These are phyloP conservation scores for Metschnikowia borealis DNA, from an alignment of 805 yeast genomes.

Conservation along the genomic window DNA sequence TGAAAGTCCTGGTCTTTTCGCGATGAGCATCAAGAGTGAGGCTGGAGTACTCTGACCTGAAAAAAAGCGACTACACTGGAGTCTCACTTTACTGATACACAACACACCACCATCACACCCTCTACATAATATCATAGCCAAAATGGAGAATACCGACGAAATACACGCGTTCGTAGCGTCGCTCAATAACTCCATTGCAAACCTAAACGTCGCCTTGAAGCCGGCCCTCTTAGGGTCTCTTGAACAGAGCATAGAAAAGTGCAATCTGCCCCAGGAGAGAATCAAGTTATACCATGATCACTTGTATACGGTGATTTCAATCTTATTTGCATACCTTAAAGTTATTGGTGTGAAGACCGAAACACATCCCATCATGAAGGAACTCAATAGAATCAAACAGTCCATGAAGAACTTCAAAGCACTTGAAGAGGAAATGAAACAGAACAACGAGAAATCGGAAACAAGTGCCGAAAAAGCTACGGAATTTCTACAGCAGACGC, in stretches of 20 bases:
- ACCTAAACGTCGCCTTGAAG: conserved; percentile 31
- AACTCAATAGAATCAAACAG: conserved; percentile 60
- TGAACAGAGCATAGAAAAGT: conserved; percentile 31
- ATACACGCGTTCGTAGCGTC: conserved; percentile 38
- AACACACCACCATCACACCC: neutral
- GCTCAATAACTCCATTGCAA: conserved; percentile 34
- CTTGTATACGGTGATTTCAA: conserved; percentile 53
- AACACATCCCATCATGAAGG: conserved; percentile 62
- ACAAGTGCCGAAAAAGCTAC: conserved; percentile 36
- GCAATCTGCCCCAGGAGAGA: conserved; percentile 21
- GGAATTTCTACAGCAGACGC: conserved; percentile 43
- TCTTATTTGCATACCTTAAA: conserved; percentile 57
- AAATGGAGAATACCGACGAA: conserved; percentile 46
- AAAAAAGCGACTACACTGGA: neutral
- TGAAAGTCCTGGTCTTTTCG: conserved; percentile 7
- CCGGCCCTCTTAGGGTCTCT: conserved; percentile 37
- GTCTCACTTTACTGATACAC: neutral
- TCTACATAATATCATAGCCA: neutral
- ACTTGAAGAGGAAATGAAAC: conserved; percentile 22
- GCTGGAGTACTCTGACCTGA: neutral
- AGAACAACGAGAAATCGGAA: conserved; percentile 19
- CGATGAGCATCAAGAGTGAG: conserved; percentile 15
- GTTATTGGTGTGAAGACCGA: conserved; percentile 54
- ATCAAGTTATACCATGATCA: conserved; percentile 34
- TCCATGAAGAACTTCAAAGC: conserved; percentile 58